A percentile compares a stretch with the other conserved stretches of the same genome.
Conservation (phyloP, 83 land plant species). For the Diphasiastrum complanatum region DNA sequence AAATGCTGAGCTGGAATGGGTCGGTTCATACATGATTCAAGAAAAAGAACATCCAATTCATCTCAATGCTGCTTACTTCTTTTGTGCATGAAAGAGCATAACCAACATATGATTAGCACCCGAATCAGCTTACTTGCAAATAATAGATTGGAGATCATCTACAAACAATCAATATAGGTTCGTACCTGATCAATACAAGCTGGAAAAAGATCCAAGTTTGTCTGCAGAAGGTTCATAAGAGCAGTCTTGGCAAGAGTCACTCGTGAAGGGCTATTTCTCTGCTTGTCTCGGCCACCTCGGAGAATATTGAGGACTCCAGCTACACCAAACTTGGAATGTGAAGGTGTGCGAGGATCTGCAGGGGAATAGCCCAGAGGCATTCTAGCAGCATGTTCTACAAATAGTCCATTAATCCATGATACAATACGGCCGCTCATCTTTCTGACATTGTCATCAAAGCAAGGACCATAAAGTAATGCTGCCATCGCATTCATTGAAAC, state of each 20-base stretch:
- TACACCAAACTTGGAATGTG: slow-evolving; percentile 60
- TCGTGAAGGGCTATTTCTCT: slow-evolving; percentile 61
- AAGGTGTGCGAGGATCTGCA: slow-evolving; percentile 89
- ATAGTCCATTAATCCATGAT: slow-evolving; percentile 86
- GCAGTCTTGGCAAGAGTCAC: slow-evolving; percentile 85
- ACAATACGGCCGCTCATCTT: slow-evolving; percentile 92
- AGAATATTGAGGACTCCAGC: slow-evolving; percentile 46
- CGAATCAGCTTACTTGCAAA: too few species aligned
- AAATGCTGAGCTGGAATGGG: too few species aligned
- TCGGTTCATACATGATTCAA: too few species aligned
- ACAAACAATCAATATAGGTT: too few species aligned
- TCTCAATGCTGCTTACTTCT: too few species aligned
- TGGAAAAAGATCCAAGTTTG: slow-evolving; percentile 91
- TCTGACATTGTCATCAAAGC: slow-evolving; percentile 94
- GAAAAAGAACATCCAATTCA: too few species aligned
- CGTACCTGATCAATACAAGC: slow-evolving; percentile 96
- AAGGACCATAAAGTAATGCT: slow-evolving; percentile 90
- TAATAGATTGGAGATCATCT: too few species aligned
- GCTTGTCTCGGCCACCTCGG: slow-evolving; percentile 70
- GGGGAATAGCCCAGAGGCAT: slow-evolving; percentile 83
- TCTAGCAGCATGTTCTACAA: slow-evolving; percentile 63
- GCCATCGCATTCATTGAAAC: slow-evolving; percentile 97
- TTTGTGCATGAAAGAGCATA: too few species aligned
- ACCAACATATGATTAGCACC: too few species aligned
- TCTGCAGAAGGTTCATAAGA: slow-evolving; percentile 88